These are phyloP conservation scores for Schizopora paradoxa DNA, from an alignment of 1,284 basidiomycete genomes.

Conservation along the genomic window DNA sequence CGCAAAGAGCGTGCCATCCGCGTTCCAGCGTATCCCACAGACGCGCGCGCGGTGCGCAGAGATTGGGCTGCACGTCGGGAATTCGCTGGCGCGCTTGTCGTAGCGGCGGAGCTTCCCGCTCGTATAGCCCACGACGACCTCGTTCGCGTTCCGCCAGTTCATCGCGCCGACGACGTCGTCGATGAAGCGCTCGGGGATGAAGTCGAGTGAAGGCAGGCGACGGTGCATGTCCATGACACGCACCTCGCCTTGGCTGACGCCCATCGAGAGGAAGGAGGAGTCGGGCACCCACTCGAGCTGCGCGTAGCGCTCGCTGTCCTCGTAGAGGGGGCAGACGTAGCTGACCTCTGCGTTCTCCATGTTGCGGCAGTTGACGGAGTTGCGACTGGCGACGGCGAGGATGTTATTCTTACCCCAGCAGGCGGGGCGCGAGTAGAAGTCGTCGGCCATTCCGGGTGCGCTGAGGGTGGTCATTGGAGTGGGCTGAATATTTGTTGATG, in stretches of 20 bases:
- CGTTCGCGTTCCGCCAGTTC: constrained; percentile 15
- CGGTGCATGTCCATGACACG: constrained; percentile 1
- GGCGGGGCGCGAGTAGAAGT: constrained; percentile 15
- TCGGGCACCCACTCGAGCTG: constrained; percentile 10
- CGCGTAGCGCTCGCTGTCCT: constrained; percentile 4
- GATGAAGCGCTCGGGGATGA: not conserved
- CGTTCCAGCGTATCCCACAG: constrained; percentile 15
- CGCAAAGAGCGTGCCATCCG: constrained; percentile 12
- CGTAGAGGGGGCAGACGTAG: not conserved
- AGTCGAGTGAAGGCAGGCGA: not conserved
- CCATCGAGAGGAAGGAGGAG: constrained; percentile 7
- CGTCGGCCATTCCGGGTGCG: constrained; percentile 16
- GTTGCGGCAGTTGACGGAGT: constrained; percentile 14
- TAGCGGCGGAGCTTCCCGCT: constrained; percentile 12
- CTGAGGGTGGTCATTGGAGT: constrained; percentile 11
- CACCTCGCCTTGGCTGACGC: constrained; percentile 8
- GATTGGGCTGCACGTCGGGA: too few species aligned
- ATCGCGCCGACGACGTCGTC: constrained; percentile 14
- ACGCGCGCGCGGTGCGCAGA: constrained; percentile 12
- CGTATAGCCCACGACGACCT: constrained; percentile 14
- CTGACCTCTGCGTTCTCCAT: constrained; percentile 11
- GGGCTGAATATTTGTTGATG: constrained; percentile 13
- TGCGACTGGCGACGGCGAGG: constrained; percentile 13
- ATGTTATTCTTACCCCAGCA: constrained; percentile 13
- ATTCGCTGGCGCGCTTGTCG: constrained; percentile 3